Evolutionary conservation across 208 protist genomes (phyloP).

Genomic region (Leishmania aethiopica): DNA sequence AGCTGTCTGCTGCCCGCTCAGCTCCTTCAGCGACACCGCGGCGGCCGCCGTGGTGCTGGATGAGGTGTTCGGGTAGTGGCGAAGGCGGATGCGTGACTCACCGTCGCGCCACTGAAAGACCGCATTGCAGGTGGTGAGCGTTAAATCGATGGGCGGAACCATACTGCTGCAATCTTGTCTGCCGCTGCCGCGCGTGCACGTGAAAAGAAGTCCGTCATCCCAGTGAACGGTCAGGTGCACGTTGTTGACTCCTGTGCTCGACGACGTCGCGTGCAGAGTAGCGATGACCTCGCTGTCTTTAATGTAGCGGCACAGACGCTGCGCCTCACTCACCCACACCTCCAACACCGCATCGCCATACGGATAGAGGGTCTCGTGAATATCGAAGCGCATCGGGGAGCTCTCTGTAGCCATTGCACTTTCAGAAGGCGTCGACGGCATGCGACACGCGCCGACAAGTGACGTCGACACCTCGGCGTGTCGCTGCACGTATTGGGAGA

Average conservation of each 20-base stretch:
- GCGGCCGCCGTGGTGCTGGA: constrained; percentile 13
- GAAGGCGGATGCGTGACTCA: constrained; percentile 13
- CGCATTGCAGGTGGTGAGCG: constrained; percentile 22
- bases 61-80: constrained; percentile 30
- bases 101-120: constrained; percentile 22
- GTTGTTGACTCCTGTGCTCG: not conserved
- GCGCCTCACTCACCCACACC: constrained; percentile 57
- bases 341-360: constrained; percentile 63
- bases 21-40: constrained; percentile 13
- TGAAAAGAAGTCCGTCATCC: constrained; percentile 75
- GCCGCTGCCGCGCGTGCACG: constrained; percentile 35
- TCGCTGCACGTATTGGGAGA: constrained; percentile 22
- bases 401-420: not conserved
- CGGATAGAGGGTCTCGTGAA: constrained; percentile 34
- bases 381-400: constrained; percentile 29
- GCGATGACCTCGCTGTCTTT: constrained; percentile 64
- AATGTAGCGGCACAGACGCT: constrained; percentile 74
- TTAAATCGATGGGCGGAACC: constrained; percentile 18
- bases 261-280: constrained; percentile 50
- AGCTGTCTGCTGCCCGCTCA: not conserved
- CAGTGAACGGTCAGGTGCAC: constrained; percentile 55
- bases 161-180: not conserved
- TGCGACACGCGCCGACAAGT: not conserved
- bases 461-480: constrained; percentile 22
- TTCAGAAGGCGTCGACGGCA: not conserved